Evolutionary conservation across 2,329 filamentous ascomycete species (phyloP).

Genomic region (Salinomyces thailandicus): DNA sequence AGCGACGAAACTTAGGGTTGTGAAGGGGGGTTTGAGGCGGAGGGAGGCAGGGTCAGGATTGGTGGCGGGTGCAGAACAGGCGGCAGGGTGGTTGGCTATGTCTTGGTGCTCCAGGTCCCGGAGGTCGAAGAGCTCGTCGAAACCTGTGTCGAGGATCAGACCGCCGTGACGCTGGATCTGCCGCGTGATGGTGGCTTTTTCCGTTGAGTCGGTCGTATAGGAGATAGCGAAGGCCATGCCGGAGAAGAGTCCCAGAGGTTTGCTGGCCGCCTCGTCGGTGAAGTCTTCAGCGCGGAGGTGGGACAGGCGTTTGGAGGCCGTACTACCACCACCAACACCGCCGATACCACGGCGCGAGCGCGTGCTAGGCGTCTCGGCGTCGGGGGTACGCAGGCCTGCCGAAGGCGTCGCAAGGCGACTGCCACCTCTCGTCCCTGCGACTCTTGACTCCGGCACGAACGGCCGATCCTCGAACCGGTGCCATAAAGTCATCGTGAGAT

Average conservation of each 20-base stretch:
- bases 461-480: conserved; percentile 27
- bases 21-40: conserved; percentile 42
- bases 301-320: conserved; percentile 6
- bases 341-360: conserved; percentile 35
- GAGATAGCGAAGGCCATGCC: conserved; percentile 85
- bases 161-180: conserved; percentile 64
- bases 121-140: conserved; percentile 65
- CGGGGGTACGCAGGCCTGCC: conserved; percentile 21
- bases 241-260: conserved; percentile 50
- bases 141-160: conserved; percentile 59
- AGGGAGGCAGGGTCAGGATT: conserved; percentile 12
- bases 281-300: conserved; percentile 18
- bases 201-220: conserved; percentile 48
- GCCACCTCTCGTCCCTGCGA: conserved; percentile 4
- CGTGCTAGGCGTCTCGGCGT: conserved; percentile 39
- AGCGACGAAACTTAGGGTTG: conserved; percentile 62
- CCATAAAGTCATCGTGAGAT: conserved; percentile 37
- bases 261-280: conserved; percentile 4
- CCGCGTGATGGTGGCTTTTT: conserved; percentile 48
- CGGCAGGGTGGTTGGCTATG: neutral
- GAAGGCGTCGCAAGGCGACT: conserved; percentile 18
- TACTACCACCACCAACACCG: conserved; percentile 10
- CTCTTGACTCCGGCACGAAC: conserved; percentile 20
- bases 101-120: conserved; percentile 25
- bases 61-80: conserved; percentile 11